Evolutionary conservation across 148 eudicot genomes (phyloP).

Genomic region (Gaultheria prostrata): DNA sequence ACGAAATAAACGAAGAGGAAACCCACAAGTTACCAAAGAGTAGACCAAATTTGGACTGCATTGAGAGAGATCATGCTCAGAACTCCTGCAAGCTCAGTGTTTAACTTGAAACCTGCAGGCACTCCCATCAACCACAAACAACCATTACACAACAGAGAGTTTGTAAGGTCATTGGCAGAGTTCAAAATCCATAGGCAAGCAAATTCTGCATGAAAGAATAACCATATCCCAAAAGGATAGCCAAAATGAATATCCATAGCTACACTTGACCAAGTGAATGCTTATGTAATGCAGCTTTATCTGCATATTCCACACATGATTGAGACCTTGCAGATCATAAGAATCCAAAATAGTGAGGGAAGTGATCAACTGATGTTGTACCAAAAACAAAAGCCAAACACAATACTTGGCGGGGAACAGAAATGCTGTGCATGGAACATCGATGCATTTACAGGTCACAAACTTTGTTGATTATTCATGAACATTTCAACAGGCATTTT

Average conservation of each 20-base stretch:
- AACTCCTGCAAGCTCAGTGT: slow-evolving; percentile 87
- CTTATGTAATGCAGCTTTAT: slow-evolving; percentile 68
- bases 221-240: slow-evolving; percentile 52
- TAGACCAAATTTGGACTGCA: slow-evolving; percentile 93
- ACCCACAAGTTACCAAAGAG: slow-evolving; percentile 60
- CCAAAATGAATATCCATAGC: slow-evolving; percentile 70
- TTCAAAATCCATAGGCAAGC: slow-evolving; percentile 45
- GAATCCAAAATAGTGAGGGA: slow-evolving; percentile 9
- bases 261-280: slow-evolving; percentile 83
- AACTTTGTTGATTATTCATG: background rate
- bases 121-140: slow-evolving; percentile 97
- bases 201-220: slow-evolving; percentile 48
- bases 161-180: slow-evolving; percentile 49
- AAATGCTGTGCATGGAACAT: background rate
- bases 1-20: slow-evolving; percentile 45
- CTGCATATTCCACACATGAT: slow-evolving; percentile 81
- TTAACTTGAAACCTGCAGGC: slow-evolving; percentile 97
- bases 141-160: slow-evolving; percentile 69
- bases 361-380: background rate
- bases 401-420: background rate
- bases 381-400: background rate
- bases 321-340: slow-evolving; percentile 48
- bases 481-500: background rate
- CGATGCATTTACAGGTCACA: background rate
- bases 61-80: slow-evolving; percentile 77